Conservation (phyloP, 805 yeast species). For the Candida khao-thaluensis region DNA sequence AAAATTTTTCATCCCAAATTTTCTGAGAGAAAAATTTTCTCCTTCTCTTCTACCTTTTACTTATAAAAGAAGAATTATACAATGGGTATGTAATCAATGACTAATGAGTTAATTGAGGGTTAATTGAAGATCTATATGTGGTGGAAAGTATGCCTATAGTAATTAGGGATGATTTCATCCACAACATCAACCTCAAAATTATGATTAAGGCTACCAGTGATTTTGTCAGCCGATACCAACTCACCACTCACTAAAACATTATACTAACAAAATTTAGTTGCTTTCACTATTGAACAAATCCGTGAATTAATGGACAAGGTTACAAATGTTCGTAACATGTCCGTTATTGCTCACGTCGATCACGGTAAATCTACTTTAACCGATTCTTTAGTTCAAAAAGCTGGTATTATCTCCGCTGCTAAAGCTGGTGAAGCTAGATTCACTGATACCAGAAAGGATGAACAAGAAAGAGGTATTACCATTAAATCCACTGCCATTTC, state of each 20-base stretch:
- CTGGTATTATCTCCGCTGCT: constrained; percentile 99
- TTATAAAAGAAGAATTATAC: constrained; percentile 2
- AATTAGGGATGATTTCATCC: too few species aligned
- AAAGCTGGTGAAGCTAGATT: constrained; percentile 99
- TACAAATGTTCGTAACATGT: constrained; percentile 99
- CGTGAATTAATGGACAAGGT: constrained; percentile 99
- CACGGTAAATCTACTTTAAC: constrained; percentile 99
- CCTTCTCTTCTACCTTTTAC: constrained; percentile 19
- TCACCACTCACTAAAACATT: not conserved
- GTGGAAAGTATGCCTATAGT: too few species aligned
- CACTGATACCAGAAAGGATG: constrained; percentile 99
- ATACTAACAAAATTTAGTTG: constrained; percentile 40
- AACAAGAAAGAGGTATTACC: constrained; percentile 99
- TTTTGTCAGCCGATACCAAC: constrained; percentile 1
- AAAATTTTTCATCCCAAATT: constrained; percentile 4
- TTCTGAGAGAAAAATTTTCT: constrained; percentile 5
- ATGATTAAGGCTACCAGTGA: too few species aligned
- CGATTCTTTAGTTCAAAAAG: constrained; percentile 98
- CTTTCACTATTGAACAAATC: constrained; percentile 73
- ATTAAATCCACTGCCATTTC: constrained; percentile 99
- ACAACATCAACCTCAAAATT: too few species aligned
- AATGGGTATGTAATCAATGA: constrained; percentile 5
- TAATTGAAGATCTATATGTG: not conserved
- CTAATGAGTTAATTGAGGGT: not conserved
- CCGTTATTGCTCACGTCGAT: constrained; percentile 99